Conservation (phyloP, 805 yeast genomes). For the Yamadazyma takamatsuzukensis region DNA sequence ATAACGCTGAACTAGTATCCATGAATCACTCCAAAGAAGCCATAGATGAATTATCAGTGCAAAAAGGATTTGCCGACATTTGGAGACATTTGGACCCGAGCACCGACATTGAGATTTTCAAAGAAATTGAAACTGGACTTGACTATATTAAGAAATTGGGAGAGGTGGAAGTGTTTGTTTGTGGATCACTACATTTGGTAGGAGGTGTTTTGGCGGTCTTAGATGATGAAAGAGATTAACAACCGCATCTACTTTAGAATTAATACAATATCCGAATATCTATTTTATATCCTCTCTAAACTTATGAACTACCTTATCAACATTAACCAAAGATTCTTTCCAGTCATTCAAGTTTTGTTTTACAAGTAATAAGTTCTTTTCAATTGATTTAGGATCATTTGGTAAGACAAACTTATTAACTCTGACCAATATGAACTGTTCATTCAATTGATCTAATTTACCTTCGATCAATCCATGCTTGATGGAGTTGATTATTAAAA, state of each 20-base stretch:
- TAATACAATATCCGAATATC: neutral
- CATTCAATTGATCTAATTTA: conserved; percentile 41
- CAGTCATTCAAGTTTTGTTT: conserved; percentile 32
- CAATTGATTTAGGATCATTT: conserved; percentile 25
- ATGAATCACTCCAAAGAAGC: conserved; percentile 76
- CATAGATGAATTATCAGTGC: conserved; percentile 79
- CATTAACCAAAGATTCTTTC: conserved; percentile 38
- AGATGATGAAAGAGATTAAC: conserved; percentile 44
- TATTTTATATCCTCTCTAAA: conserved; percentile 39
- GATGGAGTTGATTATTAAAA: conserved; percentile 38
- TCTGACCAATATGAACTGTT: conserved; percentile 37
- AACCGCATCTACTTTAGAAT: neutral
- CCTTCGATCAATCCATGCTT: conserved; percentile 44
- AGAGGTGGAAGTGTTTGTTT: conserved; percentile 71
- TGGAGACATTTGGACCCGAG: conserved; percentile 52
- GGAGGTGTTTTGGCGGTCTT: conserved; percentile 90
- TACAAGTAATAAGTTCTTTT: conserved; percentile 34
- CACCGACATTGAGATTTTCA: conserved; percentile 50
- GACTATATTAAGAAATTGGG: conserved; percentile 7
- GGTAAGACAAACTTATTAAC: conserved; percentile 40
- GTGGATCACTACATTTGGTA: conserved; percentile 90
- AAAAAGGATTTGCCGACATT: conserved; percentile 62
- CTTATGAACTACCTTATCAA: conserved; percentile 37
- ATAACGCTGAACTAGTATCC: conserved; percentile 79
- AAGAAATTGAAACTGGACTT: conserved; percentile 73